Percentiles rank a stretch among this genome's conserved stretches.
Evolutionary conservation across 2,329 filamentous ascomycete species (phyloP).

Genomic region (Alternaria ventricosa): DNA sequence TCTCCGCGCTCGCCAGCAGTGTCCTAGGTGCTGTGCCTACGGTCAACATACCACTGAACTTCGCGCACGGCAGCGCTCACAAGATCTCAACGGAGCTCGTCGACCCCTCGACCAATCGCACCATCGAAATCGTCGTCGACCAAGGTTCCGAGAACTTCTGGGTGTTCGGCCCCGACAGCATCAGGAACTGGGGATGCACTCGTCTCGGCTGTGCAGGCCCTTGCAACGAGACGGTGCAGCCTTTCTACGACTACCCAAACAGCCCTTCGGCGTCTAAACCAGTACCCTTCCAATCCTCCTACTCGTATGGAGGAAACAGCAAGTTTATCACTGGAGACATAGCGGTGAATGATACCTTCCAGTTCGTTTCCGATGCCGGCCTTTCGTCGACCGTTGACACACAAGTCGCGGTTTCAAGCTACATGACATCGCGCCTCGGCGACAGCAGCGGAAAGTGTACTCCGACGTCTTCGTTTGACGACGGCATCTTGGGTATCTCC

Average conservation of each 20-base stretch:
- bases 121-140: background rate
- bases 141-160: background rate
- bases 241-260: background rate
- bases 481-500: background rate
- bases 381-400: background rate
- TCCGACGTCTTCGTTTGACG: background rate
- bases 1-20: background rate
- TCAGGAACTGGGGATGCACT: background rate
- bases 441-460: background rate
- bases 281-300: background rate
- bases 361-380: background rate
- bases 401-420: background rate
- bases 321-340: background rate
- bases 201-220: background rate
- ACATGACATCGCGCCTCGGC: background rate
- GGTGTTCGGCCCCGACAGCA: background rate
- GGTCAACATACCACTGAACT: background rate
- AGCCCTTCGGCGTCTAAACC: background rate
- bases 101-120: background rate
- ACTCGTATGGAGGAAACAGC: background rate
- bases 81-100: background rate
- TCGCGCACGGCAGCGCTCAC: background rate
- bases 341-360: background rate
- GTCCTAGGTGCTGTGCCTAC: background rate
- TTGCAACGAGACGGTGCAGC: background rate